These are phyloP conservation scores for Colletotrichum navitas DNA, from an alignment of 2,329 filamentous ascomycete species.

Conservation along the genomic window DNA sequence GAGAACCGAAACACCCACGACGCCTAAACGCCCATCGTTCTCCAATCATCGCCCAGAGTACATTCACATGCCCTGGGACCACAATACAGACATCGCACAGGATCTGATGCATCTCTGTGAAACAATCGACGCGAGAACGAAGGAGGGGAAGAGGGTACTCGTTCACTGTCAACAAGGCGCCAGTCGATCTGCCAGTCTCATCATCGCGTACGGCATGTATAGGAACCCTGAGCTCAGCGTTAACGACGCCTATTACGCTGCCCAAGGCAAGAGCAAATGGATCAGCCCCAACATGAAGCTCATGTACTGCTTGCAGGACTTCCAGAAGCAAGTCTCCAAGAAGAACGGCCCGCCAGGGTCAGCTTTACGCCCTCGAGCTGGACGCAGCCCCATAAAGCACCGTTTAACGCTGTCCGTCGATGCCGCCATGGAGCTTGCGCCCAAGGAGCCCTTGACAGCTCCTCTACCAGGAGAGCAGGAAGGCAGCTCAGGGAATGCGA, in stretches of 20 bases:
- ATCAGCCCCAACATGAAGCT: conserved; percentile 93
- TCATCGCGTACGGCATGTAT: conserved; percentile 88
- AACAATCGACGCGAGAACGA: conserved; percentile 78
- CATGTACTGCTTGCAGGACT: conserved; percentile 90
- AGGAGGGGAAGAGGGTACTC: conserved; percentile 81
- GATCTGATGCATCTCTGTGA: conserved; percentile 83
- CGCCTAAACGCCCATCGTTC: conserved; percentile 64
- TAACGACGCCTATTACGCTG: conserved; percentile 85
- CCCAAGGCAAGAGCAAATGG: conserved; percentile 86
- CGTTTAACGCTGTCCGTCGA: conserved; percentile 71
- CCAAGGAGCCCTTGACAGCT: conserved; percentile 71
- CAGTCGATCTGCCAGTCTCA: conserved; percentile 85
- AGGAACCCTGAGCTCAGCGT: conserved; percentile 81
- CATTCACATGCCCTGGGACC: conserved; percentile 89
- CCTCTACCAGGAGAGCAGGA: conserved; percentile 66
- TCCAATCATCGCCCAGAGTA: conserved; percentile 76
- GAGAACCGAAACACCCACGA: conserved; percentile 64
- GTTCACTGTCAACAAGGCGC: conserved; percentile 90
- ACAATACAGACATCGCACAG: conserved; percentile 86
- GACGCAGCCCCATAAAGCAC: conserved; percentile 71
- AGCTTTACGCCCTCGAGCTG: conserved; percentile 62
- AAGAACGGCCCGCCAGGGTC: conserved; percentile 60
- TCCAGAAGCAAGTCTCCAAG: conserved; percentile 73
- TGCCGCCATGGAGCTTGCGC: conserved; percentile 61
- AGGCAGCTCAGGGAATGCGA: conserved; percentile 55